Evolutionary conservation across 2,329 filamentous ascomycete genomes (phyloP).

Genomic region (Hymenoscyphus infarciens): DNA sequence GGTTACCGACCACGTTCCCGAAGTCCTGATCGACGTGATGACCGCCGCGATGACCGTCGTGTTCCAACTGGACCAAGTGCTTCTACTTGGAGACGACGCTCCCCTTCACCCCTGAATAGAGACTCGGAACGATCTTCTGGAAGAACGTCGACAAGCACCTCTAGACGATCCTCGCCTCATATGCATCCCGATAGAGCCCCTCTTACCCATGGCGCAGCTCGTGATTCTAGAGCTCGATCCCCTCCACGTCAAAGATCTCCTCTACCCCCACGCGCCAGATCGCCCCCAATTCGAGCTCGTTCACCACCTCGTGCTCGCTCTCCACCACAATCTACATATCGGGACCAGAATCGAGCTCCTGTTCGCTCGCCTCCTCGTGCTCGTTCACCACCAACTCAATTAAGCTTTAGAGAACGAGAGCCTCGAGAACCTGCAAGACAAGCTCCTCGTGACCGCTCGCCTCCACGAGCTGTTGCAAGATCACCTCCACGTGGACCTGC

Average conservation of each 20-base stretch:
- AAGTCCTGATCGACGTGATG: conserved; percentile 49
- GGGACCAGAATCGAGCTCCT: background rate
- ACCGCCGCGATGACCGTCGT: conserved; percentile 34
- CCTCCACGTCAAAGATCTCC: conserved; percentile 33
- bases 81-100: conserved; percentile 50
- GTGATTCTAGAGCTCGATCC: conserved; percentile 30
- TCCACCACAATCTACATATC: background rate
- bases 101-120: conserved; percentile 48
- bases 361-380: conserved; percentile 24
- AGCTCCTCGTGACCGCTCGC: conserved; percentile 33
- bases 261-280: conserved; percentile 8
- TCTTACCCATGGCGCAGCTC: conserved; percentile 37
- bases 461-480: conserved; percentile 27
- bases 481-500: conserved; percentile 36
- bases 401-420: conserved; percentile 31
- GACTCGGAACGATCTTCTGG: conserved; percentile 48
- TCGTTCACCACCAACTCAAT: conserved; percentile 9
- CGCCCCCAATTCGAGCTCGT: conserved; percentile 13
- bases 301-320: conserved; percentile 6
- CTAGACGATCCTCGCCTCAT: conserved; percentile 58
- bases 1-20: conserved; percentile 42
- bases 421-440: conserved; percentile 25
- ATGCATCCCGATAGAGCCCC: conserved; percentile 51
- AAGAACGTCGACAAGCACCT: conserved; percentile 54
- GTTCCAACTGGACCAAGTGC: conserved; percentile 40